Evolutionary conservation across 2,329 filamentous ascomycete species (phyloP).

Genomic region (Cordyceps cicadae): DNA sequence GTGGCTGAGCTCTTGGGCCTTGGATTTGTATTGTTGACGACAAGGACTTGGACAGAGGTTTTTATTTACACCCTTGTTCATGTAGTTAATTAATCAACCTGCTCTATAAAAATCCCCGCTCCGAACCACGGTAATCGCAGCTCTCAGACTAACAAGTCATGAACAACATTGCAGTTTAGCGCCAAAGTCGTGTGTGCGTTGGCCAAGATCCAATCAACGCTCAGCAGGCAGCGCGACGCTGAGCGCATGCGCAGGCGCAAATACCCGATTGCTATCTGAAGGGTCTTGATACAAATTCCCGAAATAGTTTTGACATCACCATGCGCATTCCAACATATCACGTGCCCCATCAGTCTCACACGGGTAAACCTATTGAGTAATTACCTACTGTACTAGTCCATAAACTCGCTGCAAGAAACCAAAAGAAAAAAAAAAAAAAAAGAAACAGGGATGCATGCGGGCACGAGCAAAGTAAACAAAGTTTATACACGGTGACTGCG

Average conservation of each 20-base stretch:
- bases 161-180: too few species aligned
- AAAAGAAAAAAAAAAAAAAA: too few species aligned
- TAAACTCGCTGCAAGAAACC: background rate
- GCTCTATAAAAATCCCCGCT: too few species aligned
- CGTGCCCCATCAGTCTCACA: background rate
- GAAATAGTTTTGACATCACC: background rate
- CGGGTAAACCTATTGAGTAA: background rate
- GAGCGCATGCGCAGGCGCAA: background rate
- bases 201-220: too few species aligned
- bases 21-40: too few species aligned
- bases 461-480: background rate
- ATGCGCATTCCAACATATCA: background rate
- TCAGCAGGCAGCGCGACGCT: background rate
- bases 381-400: background rate
- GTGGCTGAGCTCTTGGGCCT: slow-evolving; percentile 20
- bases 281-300: background rate
- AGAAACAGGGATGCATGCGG: background rate
- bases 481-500: background rate
- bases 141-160: too few species aligned
- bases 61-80: too few species aligned
- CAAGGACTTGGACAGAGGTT: background rate
- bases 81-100: too few species aligned
- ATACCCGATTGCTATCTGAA: background rate
- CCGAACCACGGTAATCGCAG: too few species aligned
- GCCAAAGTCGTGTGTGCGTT: too few species aligned